Percentiles rank a stretch among this genome's conserved stretches.
These are phyloP conservation scores for Clarireedia monteithiana DNA, from an alignment of 2,329 filamentous ascomycete genomes.

Conservation along the genomic window DNA sequence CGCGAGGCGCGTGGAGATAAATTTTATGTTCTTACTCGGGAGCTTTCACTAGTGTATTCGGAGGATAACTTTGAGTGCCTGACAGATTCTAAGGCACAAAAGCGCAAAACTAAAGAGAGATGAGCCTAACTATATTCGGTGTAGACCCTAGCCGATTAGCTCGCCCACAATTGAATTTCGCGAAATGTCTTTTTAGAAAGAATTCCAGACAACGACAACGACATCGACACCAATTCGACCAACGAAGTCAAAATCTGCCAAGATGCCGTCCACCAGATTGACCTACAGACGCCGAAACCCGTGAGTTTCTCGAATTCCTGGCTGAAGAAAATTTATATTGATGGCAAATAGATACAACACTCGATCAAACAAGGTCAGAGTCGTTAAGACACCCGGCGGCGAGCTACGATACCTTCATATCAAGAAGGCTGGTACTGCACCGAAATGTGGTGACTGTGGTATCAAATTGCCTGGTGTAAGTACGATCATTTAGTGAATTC, in stretches of 20 bases:
- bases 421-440: conserved; percentile 98
- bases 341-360: conserved; percentile 77
- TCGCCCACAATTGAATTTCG: conserved; percentile 6
- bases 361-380: conserved; percentile 90
- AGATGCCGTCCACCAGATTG: conserved; percentile 45
- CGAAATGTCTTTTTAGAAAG: conserved; percentile 1
- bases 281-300: conserved; percentile 61
- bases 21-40: conserved; percentile 1
- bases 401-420: conserved; percentile 95
- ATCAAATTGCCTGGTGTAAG: conserved; percentile 96
- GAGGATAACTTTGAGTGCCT: conserved; percentile 2
- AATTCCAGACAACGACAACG: conserved; percentile 14
- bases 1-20: conserved; percentile 7
- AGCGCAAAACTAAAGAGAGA: background rate
- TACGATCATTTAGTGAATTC: conserved; percentile 30
- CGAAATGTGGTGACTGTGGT: conserved; percentile 99
- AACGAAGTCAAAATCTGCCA: conserved; percentile 31
- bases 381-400: conserved; percentile 94
- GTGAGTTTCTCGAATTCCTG: conserved; percentile 41
- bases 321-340: conserved; percentile 10
- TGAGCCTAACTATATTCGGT: conserved; percentile 1
- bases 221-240: conserved; percentile 24
- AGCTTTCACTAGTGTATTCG: conserved; percentile 8
- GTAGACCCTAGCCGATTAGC: conserved; percentile 8
- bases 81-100: background rate